A percentile compares a stretch with the other conserved stretches of the same genome.
phyloP scores from a whole-genome alignment of 305 asterid genomes.

The Fraxinus baroniana region DNA sequence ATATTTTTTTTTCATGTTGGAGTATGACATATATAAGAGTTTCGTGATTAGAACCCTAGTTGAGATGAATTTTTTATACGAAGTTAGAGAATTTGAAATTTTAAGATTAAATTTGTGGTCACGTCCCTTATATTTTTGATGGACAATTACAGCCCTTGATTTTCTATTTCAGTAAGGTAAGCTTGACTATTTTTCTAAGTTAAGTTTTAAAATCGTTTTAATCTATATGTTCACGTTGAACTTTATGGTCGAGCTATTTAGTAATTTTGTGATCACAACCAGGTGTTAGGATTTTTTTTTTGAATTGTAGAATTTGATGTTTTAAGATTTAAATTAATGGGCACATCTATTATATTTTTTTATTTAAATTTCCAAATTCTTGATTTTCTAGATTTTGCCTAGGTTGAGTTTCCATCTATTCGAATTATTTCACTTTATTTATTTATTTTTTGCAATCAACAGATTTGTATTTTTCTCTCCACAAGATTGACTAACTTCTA shows the following conservation, averaged over 20 bases:
- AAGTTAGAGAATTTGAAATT: not conserved
- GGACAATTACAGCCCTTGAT: not conserved
- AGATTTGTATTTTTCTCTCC: not conserved
- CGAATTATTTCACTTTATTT: not conserved
- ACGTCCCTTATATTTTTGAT: not conserved
- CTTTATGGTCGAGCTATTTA: not conserved
- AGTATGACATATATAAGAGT: not conserved
- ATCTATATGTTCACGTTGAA: not conserved
- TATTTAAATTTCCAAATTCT: not conserved
- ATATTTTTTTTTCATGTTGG: not conserved
- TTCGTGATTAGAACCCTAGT: constrained; percentile 20
- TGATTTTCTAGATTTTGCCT: not conserved
- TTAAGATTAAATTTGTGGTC: not conserved
- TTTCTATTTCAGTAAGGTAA: not conserved
- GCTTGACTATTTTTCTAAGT: not conserved
- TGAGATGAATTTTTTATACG: constrained; percentile 2
- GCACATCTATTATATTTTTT: not conserved
- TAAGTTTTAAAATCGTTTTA: constrained; percentile 10
- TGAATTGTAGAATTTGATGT: not conserved
- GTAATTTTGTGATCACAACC: not conserved
- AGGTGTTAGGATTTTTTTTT: not conserved
- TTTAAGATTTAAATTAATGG: not conserved
- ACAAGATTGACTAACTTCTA: not conserved
- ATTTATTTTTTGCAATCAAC: not conserved
- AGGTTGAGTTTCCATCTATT: not conserved